These are phyloP conservation scores for Tolypocladium ophioglossoides DNA, from an alignment of 2,329 filamentous ascomycete species.

Conservation along the genomic window DNA sequence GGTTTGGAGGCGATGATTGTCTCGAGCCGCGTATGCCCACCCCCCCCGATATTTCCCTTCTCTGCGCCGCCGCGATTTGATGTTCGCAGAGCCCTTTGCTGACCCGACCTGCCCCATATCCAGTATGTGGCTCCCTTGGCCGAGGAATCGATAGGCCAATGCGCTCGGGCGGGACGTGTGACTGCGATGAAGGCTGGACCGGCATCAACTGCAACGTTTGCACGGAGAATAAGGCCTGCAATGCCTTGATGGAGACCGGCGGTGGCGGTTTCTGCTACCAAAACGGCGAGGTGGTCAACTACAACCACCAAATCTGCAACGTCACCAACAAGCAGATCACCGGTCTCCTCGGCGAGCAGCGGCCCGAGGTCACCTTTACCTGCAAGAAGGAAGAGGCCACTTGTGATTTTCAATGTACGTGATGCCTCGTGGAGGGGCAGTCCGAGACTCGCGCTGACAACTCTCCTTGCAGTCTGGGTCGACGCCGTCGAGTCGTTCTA, in stretches of 20 bases:
- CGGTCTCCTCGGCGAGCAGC: slow-evolving; percentile 71
- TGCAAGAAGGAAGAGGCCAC: slow-evolving; percentile 65
- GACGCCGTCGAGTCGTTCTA: slow-evolving; percentile 93
- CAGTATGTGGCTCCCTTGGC: slow-evolving; percentile 77
- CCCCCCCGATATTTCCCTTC: neutral
- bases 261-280: slow-evolving; percentile 86
- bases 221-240: slow-evolving; percentile 69
- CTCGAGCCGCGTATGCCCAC: slow-evolving; percentile 58
- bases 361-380: slow-evolving; percentile 89
- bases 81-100: neutral
- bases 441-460: slow-evolving; percentile 4
- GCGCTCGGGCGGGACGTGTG: slow-evolving; percentile 59
- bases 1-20: slow-evolving; percentile 92
- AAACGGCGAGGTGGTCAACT: slow-evolving; percentile 78
- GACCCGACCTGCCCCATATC: neutral
- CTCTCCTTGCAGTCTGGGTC: slow-evolving; percentile 64
- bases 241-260: slow-evolving; percentile 74
- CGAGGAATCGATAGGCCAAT: slow-evolving; percentile 71
- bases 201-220: slow-evolving; percentile 99
- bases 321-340: slow-evolving; percentile 94
- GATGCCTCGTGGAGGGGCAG: neutral
- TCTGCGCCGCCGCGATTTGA: neutral
- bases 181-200: slow-evolving; percentile 87
- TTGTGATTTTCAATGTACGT: slow-evolving; percentile 90
- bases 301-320: slow-evolving; percentile 96